Evolutionary conservation across 2,329 filamentous ascomycete genomes (phyloP).

Genomic region (Hymenoscyphus occultus): DNA sequence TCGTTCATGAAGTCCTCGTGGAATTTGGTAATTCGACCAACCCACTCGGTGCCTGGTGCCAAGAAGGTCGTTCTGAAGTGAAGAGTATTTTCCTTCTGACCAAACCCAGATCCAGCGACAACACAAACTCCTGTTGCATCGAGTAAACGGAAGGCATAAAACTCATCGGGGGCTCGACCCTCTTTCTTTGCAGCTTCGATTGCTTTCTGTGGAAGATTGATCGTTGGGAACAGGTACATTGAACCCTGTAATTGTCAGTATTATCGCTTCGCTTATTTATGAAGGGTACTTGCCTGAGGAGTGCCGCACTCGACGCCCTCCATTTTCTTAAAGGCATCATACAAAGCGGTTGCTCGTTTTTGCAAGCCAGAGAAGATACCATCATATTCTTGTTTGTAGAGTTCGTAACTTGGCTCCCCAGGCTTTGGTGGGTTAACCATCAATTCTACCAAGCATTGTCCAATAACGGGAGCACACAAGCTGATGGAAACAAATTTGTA

Average conservation of each 20-base stretch:
- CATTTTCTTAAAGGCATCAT: slow-evolving; percentile 89
- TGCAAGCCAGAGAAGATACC: slow-evolving; percentile 75
- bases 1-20: slow-evolving; percentile 88
- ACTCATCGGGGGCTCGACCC: slow-evolving; percentile 78
- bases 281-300: slow-evolving; percentile 56
- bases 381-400: slow-evolving; percentile 84
- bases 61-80: slow-evolving; percentile 98
- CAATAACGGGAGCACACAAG: slow-evolving; percentile 91
- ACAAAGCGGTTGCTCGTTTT: slow-evolving; percentile 78
- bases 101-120: slow-evolving; percentile 88
- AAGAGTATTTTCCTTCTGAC: slow-evolving; percentile 84
- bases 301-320: slow-evolving; percentile 89
- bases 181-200: slow-evolving; percentile 71
- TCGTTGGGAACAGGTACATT: slow-evolving; percentile 99
- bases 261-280: slow-evolving; percentile 14
- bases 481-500: slow-evolving; percentile 99
- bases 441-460: slow-evolving; percentile 93
- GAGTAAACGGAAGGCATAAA: slow-evolving; percentile 87
- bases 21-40: slow-evolving; percentile 81
- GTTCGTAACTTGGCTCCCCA: slow-evolving; percentile 78
- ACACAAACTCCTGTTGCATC: slow-evolving; percentile 94
- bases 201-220: slow-evolving; percentile 74
- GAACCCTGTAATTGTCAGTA: slow-evolving; percentile 58
- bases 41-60: slow-evolving; percentile 94
- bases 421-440: slow-evolving; percentile 93